phyloP scores from a whole-genome alignment of 371 early-diverging fungal species.

The Cokeromyces recurvatus region DNA sequence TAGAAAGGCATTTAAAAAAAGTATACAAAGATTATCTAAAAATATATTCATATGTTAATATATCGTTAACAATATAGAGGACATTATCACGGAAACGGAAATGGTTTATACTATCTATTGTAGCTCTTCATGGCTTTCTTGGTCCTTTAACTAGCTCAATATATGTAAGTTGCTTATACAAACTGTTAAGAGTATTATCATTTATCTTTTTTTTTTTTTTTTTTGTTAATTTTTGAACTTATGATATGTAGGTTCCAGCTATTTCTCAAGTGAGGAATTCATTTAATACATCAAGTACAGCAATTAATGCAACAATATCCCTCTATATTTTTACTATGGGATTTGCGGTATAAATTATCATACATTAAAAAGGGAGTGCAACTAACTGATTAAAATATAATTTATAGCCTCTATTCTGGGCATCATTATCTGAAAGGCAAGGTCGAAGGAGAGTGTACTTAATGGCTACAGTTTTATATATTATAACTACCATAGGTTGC shows the following conservation, averaged over 20 bases:
- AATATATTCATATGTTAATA: too few relatives aligned
- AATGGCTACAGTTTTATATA: conserved; percentile 51
- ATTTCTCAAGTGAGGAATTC: conserved; percentile 29
- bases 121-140: conserved; percentile 44
- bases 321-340: conserved; percentile 40
- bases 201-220: background rate
- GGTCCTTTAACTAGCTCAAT: conserved; percentile 46
- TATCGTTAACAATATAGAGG: too few relatives aligned
- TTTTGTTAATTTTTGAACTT: too few relatives aligned
- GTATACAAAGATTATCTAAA: too few relatives aligned
- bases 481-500: conserved; percentile 59
- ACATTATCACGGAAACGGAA: conserved; percentile 14
- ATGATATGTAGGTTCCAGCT: conserved; percentile 41
- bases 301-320: conserved; percentile 42
- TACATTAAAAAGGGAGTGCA: background rate
- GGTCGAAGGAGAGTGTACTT: conserved; percentile 65
- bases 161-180: conserved; percentile 22
- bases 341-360: conserved; percentile 34
- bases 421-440: conserved; percentile 60
- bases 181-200: too few relatives aligned
- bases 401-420: conserved; percentile 61
- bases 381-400: too few relatives aligned
- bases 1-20: too few relatives aligned
- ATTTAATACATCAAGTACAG: conserved; percentile 26
- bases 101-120: conserved; percentile 37